Conservation (phyloP, 2,329 filamentous ascomycete genomes). For the Didymella pomorum region DNA sequence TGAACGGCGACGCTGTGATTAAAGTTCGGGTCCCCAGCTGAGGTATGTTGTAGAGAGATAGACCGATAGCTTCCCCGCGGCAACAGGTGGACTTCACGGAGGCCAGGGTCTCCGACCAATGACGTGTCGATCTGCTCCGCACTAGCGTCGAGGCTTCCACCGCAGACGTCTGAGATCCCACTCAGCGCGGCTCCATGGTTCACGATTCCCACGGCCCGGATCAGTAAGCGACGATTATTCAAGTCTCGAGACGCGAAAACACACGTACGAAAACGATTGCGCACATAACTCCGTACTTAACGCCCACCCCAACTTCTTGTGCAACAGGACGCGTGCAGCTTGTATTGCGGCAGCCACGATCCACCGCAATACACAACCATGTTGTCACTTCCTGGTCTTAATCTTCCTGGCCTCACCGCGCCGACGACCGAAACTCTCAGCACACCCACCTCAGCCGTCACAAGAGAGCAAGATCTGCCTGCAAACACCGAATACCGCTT, state of each 20-base stretch:
- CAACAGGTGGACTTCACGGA: constrained; percentile 29
- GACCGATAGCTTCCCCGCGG: constrained; percentile 14
- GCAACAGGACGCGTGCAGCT: not conserved
- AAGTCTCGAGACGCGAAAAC: not conserved
- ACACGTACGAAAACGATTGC: not conserved
- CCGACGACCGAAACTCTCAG: constrained; percentile 38
- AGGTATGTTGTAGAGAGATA: not conserved
- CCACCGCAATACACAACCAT: constrained; percentile 23
- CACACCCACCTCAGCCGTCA: constrained; percentile 30
- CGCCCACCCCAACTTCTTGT: not conserved
- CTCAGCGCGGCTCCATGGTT: too few species aligned
- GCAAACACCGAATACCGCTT: constrained; percentile 58
- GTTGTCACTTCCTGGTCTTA: constrained; percentile 57
- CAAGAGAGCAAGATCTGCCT: constrained; percentile 53
- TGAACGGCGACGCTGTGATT: not conserved
- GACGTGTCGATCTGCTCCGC: constrained; percentile 9
- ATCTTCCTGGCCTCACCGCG: constrained; percentile 56
- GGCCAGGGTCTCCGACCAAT: constrained; percentile 17
- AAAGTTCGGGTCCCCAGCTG: not conserved
- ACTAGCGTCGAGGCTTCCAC: constrained; percentile 10
- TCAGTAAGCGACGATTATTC: too few species aligned
- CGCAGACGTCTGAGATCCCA: not conserved
- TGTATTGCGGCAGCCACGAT: not conserved
- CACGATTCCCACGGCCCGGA: too few species aligned
- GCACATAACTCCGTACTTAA: not conserved